A percentile compares a stretch with the other conserved stretches of the same genome.
Evolutionary conservation across 495 filamentous ascomycete species (phyloP).

Genomic region (Collariella sp.): DNA sequence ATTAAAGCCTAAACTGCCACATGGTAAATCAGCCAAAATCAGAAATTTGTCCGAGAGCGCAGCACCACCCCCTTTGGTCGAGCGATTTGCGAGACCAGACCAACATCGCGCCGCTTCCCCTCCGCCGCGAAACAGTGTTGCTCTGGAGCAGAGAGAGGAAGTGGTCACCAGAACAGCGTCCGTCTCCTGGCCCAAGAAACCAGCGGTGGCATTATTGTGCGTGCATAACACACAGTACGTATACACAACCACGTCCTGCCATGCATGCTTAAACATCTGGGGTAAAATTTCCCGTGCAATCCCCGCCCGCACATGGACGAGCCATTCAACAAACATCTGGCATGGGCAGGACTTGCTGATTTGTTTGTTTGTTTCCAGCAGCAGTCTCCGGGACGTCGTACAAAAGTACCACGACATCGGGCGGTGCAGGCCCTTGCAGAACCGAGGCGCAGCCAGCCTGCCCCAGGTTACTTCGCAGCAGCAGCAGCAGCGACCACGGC

Average conservation of each 20-base stretch:
- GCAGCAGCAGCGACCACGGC: not conserved
- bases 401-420: not conserved
- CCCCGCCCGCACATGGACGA: too few species aligned
- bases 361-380: too few species aligned
- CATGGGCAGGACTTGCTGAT: not conserved
- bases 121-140: conserved; percentile 17
- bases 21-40: conserved; percentile 33
- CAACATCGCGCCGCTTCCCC: conserved; percentile 9
- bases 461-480: not conserved
- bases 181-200: not conserved
- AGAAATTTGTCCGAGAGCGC: conserved; percentile 22
- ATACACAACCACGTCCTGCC: too few species aligned
- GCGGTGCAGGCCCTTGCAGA: conserved; percentile 3
- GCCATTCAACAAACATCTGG: too few species aligned
- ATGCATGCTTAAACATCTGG: too few species aligned
- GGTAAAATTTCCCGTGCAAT: not conserved
- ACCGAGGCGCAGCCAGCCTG: conserved; percentile 12
- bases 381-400: not conserved
- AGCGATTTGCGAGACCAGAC: not conserved
- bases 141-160: conserved; percentile 17
- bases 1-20: conserved; percentile 29
- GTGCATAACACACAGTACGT: not conserved
- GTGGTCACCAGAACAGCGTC: conserved; percentile 19
- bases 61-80: not conserved
- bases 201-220: too few species aligned